These are phyloP conservation scores for Chalara sp. DNA, from an alignment of 2,329 filamentous ascomycete species.

Conservation along the genomic window DNA sequence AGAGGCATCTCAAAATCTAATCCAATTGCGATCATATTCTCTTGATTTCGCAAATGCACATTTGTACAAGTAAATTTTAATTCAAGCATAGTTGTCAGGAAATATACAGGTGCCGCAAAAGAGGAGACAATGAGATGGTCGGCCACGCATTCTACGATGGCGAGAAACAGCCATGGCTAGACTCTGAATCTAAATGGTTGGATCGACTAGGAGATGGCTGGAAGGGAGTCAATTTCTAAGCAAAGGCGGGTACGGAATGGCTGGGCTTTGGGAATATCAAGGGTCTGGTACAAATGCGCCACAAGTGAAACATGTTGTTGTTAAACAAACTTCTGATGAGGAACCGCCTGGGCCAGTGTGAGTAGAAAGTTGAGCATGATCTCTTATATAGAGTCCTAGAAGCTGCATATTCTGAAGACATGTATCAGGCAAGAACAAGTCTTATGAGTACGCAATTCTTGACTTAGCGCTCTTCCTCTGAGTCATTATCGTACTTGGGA, in stretches of 20 bases:
- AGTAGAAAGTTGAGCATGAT: no score
- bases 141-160: not conserved
- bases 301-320: conserved; percentile 1
- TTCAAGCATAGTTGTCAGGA: not conserved
- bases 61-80: not conserved
- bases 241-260: conserved; percentile 4
- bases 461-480: no score
- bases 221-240: conserved; percentile 5
- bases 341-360: no score
- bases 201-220: not conserved
- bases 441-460: no score
- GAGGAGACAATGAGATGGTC: not conserved
- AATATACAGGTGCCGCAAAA: not conserved
- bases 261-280: conserved; percentile 6
- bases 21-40: not conserved
- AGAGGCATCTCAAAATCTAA: not conserved
- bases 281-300: not conserved
- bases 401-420: no score
- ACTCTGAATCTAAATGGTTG: not conserved
- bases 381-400: no score
- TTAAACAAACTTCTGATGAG: conserved; percentile 1
- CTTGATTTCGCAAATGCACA: not conserved
- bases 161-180: not conserved
- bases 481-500: no score
- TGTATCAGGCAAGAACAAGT: no score